Percentiles rank a stretch among this genome's conserved stretches.
These are phyloP conservation scores for Medicago truncatula DNA, from an alignment of 306 rosid genomes.

Conservation along the genomic window MtrunA17r5.0-ANR NC_053046.1:12866501-12867000, in stretches of 20 bases:
- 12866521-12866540: constrained; percentile 57
- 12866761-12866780: constrained; percentile 71
- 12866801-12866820: constrained; percentile 77
- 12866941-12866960: constrained; percentile 72
- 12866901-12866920: constrained; percentile 78
- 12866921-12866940: constrained; percentile 82
- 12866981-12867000: constrained; percentile 73
- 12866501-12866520: constrained; percentile 94
- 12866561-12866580: constrained; percentile 89
- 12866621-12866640: constrained; percentile 88
- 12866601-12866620: constrained; percentile 51
- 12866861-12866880: constrained; percentile 72
- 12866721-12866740: constrained; percentile 93
- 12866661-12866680: constrained; percentile 68
- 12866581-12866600: constrained; percentile 47
- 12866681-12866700: constrained; percentile 54
- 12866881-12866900: constrained; percentile 78
- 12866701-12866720: constrained; percentile 90
- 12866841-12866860: constrained; percentile 74
- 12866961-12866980: constrained; percentile 71
- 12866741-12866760: constrained; percentile 92
- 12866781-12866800: constrained; percentile 66
- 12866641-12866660: constrained; percentile 83
- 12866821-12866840: constrained; percentile 50
- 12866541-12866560: constrained; percentile 94